phyloP scores from a whole-genome alignment of 2,329 filamentous ascomycete species.

The Thielaviopsis populi region DNA sequence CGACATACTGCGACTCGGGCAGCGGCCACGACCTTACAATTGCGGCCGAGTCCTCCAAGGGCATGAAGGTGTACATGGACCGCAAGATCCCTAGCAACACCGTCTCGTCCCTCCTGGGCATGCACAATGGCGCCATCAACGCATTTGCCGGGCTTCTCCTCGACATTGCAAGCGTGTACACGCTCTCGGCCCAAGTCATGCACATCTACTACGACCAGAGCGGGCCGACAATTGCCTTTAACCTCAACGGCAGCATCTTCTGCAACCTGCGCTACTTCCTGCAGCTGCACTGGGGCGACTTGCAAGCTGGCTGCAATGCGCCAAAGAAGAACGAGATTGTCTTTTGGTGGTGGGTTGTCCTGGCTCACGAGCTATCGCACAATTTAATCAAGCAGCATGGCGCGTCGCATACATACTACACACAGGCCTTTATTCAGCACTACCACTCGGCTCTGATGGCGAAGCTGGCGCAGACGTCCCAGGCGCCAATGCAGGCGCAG shows the following conservation, averaged over 20 bases:
- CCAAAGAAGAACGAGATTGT: conserved; percentile 39
- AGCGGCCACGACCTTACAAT: conserved; percentile 59
- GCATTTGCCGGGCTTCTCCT: conserved; percentile 53
- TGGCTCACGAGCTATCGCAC: conserved; percentile 91
- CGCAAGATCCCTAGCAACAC: conserved; percentile 31
- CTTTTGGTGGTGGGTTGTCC: conserved; percentile 87
- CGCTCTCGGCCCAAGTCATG: conserved; percentile 49
- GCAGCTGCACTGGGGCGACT: conserved; percentile 51
- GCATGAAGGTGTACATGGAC: conserved; percentile 59
- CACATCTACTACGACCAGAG: conserved; percentile 77
- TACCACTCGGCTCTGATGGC: conserved; percentile 58
- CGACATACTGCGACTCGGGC: conserved; percentile 70
- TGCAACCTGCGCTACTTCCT: conserved; percentile 84
- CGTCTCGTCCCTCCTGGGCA: conserved; percentile 40
- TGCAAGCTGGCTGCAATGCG: conserved; percentile 26
- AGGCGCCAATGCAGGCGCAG: not conserved
- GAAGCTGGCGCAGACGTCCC: conserved; percentile 27
- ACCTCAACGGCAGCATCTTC: conserved; percentile 72
- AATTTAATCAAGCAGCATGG: conserved; percentile 73
- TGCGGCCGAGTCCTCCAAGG: conserved; percentile 52
- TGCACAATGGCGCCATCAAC: conserved; percentile 48
- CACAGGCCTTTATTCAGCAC: conserved; percentile 63
- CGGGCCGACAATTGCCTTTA: conserved; percentile 83
- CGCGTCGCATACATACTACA: conserved; percentile 69
- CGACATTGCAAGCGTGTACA: conserved; percentile 58